Base-by-base conservation (phyloP, 2,329 filamentous ascomycete species). In the Nemania sp. region DNA sequence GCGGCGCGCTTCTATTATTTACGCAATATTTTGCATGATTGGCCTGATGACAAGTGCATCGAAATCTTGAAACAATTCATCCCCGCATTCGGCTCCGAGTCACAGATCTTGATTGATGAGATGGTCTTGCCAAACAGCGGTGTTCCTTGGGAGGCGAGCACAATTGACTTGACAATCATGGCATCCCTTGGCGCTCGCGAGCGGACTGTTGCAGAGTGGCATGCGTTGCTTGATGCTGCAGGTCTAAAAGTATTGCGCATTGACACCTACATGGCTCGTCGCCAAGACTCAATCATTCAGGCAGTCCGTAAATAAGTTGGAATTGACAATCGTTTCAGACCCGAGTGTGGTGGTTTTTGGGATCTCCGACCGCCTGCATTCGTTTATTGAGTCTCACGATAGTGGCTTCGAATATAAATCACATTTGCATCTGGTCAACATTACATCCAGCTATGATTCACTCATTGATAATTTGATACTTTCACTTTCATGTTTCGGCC, bases 51-150 rank as follows among this genome's bases (percentile, higher is more conserved):
- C 6, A 61, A 69, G 22, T 66, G 60, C 12, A 52, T 52, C 1
- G 20, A 50, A 6, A 74, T 78, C 7, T 66, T 76, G 24, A 60
- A 58, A 9, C 65, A 70, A 12, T 55, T 73, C 7, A 54, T 54
- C 1, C 53, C 63, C 0, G 73, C 2, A 1, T 67, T 76, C 63
- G 62, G 55, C 1, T 49, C 61, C 0, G 66, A 70, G 4, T 75
- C 73, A 0, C 60, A 64, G 12, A 66, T 78, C 19, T 54, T 78
- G 19, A 72, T 78, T 43, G 72, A 75, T 48, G 76, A 78, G n/a
- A 66, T 73, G 19, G 70, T 77, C 3, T 39, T 78, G 7, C 72
- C 73, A 1, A 61, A 74, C 23, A 59, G 40, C 3, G 66, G 66
- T 3, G 70, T 65, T 1, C 61, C 68, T 22, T 71, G 62, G 60